Conservation (phyloP, 495 filamentous ascomycete genomes). For the Aspergillus biplanus region DNA sequence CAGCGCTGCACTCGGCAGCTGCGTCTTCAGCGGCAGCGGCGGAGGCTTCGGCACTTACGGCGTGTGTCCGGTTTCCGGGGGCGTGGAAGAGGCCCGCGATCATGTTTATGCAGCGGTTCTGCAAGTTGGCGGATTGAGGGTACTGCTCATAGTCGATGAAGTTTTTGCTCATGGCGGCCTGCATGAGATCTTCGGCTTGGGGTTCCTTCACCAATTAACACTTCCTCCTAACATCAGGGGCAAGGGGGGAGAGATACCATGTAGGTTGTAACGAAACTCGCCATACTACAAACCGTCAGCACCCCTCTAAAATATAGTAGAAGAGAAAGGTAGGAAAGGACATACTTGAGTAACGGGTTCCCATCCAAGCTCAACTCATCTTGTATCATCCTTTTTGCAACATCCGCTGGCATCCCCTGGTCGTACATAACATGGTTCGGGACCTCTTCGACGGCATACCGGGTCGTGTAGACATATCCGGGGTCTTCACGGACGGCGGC, state of each 20-base stretch:
- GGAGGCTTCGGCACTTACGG: constrained; percentile 31
- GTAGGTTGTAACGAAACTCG: constrained; percentile 84
- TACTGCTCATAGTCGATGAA: constrained; percentile 91
- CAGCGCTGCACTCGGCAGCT: constrained; percentile 43
- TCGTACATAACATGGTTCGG: constrained; percentile 80
- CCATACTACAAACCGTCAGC: constrained; percentile 54
- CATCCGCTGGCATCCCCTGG: constrained; percentile 74
- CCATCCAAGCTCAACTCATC: constrained; percentile 83
- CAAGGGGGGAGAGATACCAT: constrained; percentile 57
- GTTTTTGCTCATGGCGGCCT: constrained; percentile 81
- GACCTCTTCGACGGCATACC: constrained; percentile 71
- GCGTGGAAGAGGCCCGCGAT: constrained; percentile 82
- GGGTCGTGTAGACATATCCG: constrained; percentile 73
- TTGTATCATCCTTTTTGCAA: constrained; percentile 85
- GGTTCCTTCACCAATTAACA: constrained; percentile 59
- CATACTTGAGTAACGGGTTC: constrained; percentile 81
- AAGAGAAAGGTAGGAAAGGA: constrained; percentile 3
- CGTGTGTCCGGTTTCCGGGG: constrained; percentile 43
- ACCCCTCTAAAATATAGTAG: background rate
- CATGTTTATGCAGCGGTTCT: constrained; percentile 87
- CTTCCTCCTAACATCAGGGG: no score
- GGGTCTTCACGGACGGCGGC: constrained; percentile 37
- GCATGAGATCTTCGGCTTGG: constrained; percentile 85
- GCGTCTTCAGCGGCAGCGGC: constrained; percentile 30
- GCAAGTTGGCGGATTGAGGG: constrained; percentile 80